A percentile compares a stretch with the other conserved stretches of the same genome.
phyloP scores from a whole-genome alignment of 2,329 filamentous ascomycete genomes.

The Penicillium sp. region DNA sequence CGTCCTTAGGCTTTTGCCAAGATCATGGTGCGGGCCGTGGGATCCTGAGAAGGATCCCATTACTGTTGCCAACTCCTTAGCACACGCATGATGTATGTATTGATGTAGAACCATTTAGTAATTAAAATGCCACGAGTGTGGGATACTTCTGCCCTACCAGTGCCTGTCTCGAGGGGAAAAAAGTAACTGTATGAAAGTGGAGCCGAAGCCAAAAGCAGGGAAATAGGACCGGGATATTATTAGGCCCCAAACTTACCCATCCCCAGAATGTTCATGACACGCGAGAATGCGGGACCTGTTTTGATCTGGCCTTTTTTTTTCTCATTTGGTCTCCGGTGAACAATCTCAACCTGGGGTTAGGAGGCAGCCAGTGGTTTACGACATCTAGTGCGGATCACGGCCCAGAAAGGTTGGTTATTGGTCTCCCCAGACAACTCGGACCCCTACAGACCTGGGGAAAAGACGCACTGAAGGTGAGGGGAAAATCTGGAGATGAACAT shows the following conservation, averaged over 20 bases:
- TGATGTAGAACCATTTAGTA: too few species aligned
- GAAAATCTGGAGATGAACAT: conserved; percentile 16
- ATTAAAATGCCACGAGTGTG: too few species aligned
- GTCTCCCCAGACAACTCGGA: neutral
- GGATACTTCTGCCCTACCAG: neutral
- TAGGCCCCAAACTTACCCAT: neutral
- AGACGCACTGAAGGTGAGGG: conserved; percentile 7
- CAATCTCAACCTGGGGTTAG: neutral
- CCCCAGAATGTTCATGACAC: neutral
- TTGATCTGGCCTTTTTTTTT: neutral
- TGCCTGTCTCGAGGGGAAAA: neutral
- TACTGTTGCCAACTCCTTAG: too few species aligned
- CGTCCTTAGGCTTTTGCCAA: conserved; percentile 11
- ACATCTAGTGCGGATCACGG: neutral
- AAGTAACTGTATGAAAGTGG: neutral
- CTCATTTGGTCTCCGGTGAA: conserved; percentile 17
- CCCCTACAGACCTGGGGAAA: conserved; percentile 2
- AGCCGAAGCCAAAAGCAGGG: neutral
- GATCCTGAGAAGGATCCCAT: neutral
- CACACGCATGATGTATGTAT: too few species aligned
- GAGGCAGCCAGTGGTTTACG: neutral
- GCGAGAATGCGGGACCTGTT: neutral
- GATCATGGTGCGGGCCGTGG: conserved; percentile 8
- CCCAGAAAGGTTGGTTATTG: neutral
- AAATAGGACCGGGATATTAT: neutral